A percentile compares a stretch with the other conserved stretches of the same genome.
Evolutionary conservation across 2,329 filamentous ascomycete species (phyloP).

Genomic region (Ceratocystis diversiconidia): DNA sequence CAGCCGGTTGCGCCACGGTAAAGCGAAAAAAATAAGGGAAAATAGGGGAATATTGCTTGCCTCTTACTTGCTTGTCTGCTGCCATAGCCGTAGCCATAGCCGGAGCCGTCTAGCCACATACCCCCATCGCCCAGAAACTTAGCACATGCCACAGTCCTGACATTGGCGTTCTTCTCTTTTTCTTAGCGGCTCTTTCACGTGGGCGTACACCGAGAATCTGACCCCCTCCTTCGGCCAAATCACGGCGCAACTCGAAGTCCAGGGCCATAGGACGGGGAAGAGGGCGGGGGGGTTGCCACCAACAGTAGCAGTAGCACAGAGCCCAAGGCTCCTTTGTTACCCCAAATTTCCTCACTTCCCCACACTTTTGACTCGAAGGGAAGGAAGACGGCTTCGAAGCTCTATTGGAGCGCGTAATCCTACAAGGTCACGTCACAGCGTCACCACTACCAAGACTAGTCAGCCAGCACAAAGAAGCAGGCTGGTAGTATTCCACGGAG

Average conservation of each 20-base stretch:
- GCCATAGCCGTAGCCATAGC: background rate
- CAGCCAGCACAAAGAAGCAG: too few species aligned
- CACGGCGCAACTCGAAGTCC: slow-evolving; percentile 2
- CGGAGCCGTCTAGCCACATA: background rate
- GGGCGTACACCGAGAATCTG: slow-evolving; percentile 3
- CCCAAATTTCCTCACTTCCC: background rate
- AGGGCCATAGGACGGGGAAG: background rate
- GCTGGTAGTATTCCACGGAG: too few species aligned
- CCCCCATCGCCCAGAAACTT: too few species aligned
- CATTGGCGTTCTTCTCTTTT: background rate
- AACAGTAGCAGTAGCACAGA: background rate
- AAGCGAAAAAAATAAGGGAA: background rate
- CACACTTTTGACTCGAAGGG: slow-evolving; percentile 1
- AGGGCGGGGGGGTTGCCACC: background rate
- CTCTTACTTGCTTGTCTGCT: background rate
- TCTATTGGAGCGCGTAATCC: slow-evolving; percentile 7
- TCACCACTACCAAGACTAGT: too few species aligned
- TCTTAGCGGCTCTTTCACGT: background rate
- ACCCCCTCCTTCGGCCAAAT: slow-evolving; percentile 7
- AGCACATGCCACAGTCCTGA: background rate
- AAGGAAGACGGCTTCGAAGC: background rate
- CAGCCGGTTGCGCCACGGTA: background rate
- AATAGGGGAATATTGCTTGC: background rate
- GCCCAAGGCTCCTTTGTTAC: slow-evolving; percentile 2
- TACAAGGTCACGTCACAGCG: background rate